Base-by-base conservation (phyloP, 1,284 basidiomycete species). In the Termitomyces sp. region DNA sequence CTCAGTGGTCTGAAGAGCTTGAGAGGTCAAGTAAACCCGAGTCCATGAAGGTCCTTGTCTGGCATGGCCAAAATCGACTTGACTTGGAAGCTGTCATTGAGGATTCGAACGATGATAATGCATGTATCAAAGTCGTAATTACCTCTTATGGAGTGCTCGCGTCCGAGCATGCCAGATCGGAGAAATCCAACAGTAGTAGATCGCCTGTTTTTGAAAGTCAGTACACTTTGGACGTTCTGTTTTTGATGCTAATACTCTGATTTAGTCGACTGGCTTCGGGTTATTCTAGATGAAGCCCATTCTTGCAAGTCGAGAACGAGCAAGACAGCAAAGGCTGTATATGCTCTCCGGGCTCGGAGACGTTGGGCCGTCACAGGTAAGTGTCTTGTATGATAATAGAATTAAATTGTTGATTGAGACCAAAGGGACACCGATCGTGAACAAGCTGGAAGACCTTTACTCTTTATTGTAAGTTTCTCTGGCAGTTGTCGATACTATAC, bases 231-330 rank as follows among this genome's bases (percentile, higher is more conserved):
- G 19, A 39, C 54, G 31, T 63, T 33, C 61, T 38, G 26, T 31
- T 55, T 5, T 30, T 40, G 15, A 12, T 34, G 21, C 41, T 57
- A 15, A 59, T 38, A 5, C 30, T 45, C 15, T 39, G 13, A 39
- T 49, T 55, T 58, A 90, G 89, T 86, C 44, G 81, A 88, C 59
- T 93, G 91, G 90, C 76, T 92, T 52, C 79, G 90, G 54, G 78
- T 92, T 19, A 81, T 92, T 31, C 73, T 92, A 4, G 94, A 97
- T 65, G 94, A 98, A 70, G 96, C 96, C 2, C 96, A 99, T 70
- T 86, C 92, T 60, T 97, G 95, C 76, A 98, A 98, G 71, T 94
- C 92, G 36, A 82, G 94, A 12, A 82, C 82, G 1, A 97, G 94
- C 57, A 89, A 92, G 67, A 91, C 90, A 9, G 92, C 96, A 0